Evolutionary conservation across 179 eudicot species (phyloP), one percentile per base, ranked within the genome.

Genomic region (Vitellaria paradoxa): DNA sequence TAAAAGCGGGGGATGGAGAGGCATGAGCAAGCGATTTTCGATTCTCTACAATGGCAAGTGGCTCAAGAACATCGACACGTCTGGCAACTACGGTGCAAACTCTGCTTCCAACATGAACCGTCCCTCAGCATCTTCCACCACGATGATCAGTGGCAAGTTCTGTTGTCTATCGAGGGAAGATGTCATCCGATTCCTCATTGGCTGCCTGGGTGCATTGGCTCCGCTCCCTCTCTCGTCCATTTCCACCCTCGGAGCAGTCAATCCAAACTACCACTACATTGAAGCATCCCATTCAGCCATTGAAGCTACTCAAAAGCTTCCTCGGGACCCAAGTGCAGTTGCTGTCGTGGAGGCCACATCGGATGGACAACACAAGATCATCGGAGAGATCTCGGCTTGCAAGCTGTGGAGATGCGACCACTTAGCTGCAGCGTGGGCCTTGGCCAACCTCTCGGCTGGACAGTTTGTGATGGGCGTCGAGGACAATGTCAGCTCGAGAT

Each of bases 401-500:
- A 90, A 89, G 74, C 84, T 96, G 4, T 93, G 99, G 99, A 96
- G 85, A 69, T 96, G 97, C 72, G 96, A 96, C 82, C 87, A 91
- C 80, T 72, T 86, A 59, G 92, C 93, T 20, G 97, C 98, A 26
- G 93, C 97, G 12, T 94, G 97, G 80, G 99, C 99, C 23, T 77
- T 96, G 55, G 96, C 98, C 49, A 91, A 92, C 80, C 91, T 93
- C 63, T 85, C 99, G 7, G 91, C 94, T 0, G 97, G 97, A 6
- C 98, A 96, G 82, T 96, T 96, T 74, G 98, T 96, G 67, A 93
- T 89, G 90, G 99, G 99, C n/a, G 98, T 96, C 14, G 98, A 96
- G 78, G 99, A 96, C 76, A 88, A 88, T 64, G 76, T 75, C 45
- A 69, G 73, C 2, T 78, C 87, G 0, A 82, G 86, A 56, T 83